A percentile compares a stretch with the other conserved stretches of the same genome.
Conservation (phyloP, 345 rosid species). For the Mangifera indica region DNA sequence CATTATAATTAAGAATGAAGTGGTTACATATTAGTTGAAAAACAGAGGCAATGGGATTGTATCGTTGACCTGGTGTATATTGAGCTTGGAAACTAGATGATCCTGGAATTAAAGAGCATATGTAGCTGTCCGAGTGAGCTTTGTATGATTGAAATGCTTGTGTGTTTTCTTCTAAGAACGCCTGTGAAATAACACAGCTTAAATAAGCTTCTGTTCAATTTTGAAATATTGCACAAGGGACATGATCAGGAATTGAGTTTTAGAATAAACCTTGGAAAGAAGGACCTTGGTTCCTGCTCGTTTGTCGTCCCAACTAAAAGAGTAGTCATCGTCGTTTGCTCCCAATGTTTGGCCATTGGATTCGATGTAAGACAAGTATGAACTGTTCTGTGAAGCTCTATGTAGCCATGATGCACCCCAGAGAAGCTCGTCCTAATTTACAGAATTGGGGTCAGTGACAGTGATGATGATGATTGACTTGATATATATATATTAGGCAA, state of each 20-base stretch:
- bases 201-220: background rate
- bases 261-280: conserved; percentile 50
- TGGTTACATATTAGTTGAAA: background rate
- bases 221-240: background rate
- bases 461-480: background rate
- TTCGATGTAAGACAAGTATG: conserved; percentile 52
- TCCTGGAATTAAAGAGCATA: conserved; percentile 66
- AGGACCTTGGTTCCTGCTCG: conserved; percentile 64
- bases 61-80: conserved; percentile 52
- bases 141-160: conserved; percentile 53
- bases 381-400: conserved; percentile 50
- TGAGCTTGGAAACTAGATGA: conserved; percentile 57
- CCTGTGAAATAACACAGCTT: conserved; percentile 30
- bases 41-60: background rate
- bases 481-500: background rate
- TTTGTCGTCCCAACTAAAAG: conserved; percentile 84
- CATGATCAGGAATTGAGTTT: background rate
- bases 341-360: conserved; percentile 65
- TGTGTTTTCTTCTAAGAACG: conserved; percentile 45
- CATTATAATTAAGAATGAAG: too few species aligned
- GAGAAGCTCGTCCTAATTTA: conserved; percentile 63
- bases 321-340: conserved; percentile 57
- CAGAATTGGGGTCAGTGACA: background rate
- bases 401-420: conserved; percentile 82
- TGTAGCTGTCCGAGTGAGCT: conserved; percentile 67